Evolutionary conservation across 371 early-diverging fungal species (phyloP), one percentile per base, ranked within the genome.

Genomic region (Mortierella sp.): DNA sequence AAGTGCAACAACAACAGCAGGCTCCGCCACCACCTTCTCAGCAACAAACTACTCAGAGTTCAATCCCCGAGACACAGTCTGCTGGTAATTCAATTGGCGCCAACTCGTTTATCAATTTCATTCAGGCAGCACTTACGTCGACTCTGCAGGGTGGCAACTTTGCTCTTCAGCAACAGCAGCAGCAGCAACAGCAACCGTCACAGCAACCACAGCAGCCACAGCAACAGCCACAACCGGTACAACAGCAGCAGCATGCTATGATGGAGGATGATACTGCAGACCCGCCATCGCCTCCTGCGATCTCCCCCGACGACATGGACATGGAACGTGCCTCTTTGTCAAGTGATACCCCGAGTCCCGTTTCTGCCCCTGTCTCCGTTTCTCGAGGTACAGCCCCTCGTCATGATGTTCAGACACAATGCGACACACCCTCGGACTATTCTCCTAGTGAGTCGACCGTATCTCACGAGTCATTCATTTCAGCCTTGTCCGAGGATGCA

Each of bases 241-340:
- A 25, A 46, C 52, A 9, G 25, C 67, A 67, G 56, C 67, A 60
- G 57, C 60, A 60, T 17, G 31, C 60, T 7, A 55, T 55, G 67
- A 67, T 67, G 67, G 60, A 67, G 41, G 69, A 69, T 51, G 63
- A 69, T 31, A 69, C 70, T 6, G 70, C 70, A 2, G 70, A 69
- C 25, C 70, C 70, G 6, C 70, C 70, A 13, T 62, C 70, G 8
- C 70, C 70, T 14, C 70, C 63, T 22, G 63, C 63, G 3, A 63
- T 69, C 41, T 69, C 55, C 1, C 62, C 70, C 0, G 70, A 69
- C 14, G 70, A 62, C 25, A 69, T 63, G 62, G 70, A 69, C 34
- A 69, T 57, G 63, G 70, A 69, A n/a, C 34, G 34, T 7, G 57
- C 62, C 7, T 64, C 60, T n/a, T 48, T 60, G 16, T 58, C 63